Evolutionary conservation across 1,284 basidiomycete genomes (phyloP), one percentile per base, ranked within the genome.

Genomic region (Mycena sp.): DNA sequence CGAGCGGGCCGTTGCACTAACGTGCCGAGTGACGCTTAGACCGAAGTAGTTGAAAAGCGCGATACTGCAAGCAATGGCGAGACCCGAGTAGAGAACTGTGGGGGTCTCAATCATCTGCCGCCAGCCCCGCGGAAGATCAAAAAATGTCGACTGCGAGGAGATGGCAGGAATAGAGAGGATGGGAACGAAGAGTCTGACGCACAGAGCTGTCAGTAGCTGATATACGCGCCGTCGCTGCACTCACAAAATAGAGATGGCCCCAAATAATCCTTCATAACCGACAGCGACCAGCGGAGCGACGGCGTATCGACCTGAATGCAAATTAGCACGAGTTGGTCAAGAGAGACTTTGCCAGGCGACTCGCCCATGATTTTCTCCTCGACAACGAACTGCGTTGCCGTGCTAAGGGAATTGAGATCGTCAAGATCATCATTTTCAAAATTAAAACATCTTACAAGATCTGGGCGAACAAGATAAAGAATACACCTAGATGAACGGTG

Each of bases 1-100:
- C 72, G 92, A 95, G 72, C 96, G 88, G 25, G 94, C 95, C 1
- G 95, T 97, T 52, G 96, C 96, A 80, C 91, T 95, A 73, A 96
- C 94, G 78, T 94, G 91, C 75, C 92, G 89, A 10, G 97, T 99
- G 69, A 99, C 96, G 79, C 93, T 95, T 57, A 99, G 83, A 7
- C 97, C 96, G 78, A 96, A 98, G 82, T 92, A 97, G 85, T 99
- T 99, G 90, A 97, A 99, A 34, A 96, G 83, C n/a, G 95, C 88
- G 75, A 99, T 99, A 72, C 89, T 92, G 78, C 89, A 82, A 61
- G 94, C 94, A 78, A 96, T 95, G 60, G 91, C 93, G 61, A 97
- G 79, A 20, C 90, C 91, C 62, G 93, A 92, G 79, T 89, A 90
- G 60, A 96, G 85, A 34, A 99, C 96, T 20, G 88, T 82, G 0